phyloP scores from a whole-genome alignment of 345 rosid species.

The Microcos paniculata region DNA sequence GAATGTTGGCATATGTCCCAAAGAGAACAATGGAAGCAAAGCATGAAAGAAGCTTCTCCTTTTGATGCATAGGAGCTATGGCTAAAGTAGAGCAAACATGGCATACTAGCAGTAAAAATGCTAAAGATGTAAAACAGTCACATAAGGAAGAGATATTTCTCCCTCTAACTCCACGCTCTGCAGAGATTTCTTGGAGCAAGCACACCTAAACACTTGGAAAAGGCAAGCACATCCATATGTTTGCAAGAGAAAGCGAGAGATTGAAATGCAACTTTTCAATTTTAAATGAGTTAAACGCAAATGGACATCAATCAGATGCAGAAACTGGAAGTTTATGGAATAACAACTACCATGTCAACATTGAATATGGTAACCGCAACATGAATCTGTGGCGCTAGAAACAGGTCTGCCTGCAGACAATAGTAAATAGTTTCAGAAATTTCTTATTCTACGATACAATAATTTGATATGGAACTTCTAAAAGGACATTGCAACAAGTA shows the following conservation, averaged over 20 bases:
- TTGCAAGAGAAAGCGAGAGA: no score
- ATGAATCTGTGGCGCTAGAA: constrained; percentile 68
- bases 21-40: not conserved
- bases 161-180: not conserved
- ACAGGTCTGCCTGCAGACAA: constrained; percentile 74
- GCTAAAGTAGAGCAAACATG: not conserved
- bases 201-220: not conserved
- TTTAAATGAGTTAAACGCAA: not conserved
- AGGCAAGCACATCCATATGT: not conserved
- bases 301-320: not conserved
- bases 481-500: not conserved
- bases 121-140: not conserved
- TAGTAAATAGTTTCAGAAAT: not conserved
- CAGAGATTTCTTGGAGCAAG: not conserved
- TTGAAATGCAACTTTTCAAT: not conserved
- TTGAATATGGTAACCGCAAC: constrained; percentile 51
- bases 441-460: not conserved
- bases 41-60: not conserved
- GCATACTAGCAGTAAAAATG: not conserved
- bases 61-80: not conserved
- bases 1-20: not conserved
- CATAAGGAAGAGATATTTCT: not conserved
- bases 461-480: not conserved
- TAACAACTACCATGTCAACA: constrained; percentile 62
- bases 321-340: not conserved